phyloP scores from a whole-genome alignment of 345 rosid species.

The Rhizophora mangle region DNA sequence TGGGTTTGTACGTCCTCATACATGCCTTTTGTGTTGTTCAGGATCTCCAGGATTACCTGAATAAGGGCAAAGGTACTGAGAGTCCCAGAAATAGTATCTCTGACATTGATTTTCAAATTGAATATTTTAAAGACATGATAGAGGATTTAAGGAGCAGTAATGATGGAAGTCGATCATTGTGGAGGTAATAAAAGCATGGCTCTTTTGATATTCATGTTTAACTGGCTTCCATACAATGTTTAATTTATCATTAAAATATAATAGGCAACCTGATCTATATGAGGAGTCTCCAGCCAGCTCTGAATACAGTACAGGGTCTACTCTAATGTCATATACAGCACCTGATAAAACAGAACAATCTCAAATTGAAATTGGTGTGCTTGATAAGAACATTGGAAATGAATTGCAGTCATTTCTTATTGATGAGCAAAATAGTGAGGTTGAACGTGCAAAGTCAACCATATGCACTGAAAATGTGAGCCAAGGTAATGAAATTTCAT shows the following conservation, averaged over 20 bases:
- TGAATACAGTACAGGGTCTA: constrained; percentile 85
- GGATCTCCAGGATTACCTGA: constrained; percentile 80
- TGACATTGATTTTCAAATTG: constrained; percentile 62
- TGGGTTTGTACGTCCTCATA: constrained; percentile 12
- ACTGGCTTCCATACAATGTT: constrained; percentile 10
- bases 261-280: constrained; percentile 72
- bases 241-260: constrained; percentile 23
- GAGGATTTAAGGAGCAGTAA: constrained; percentile 57
- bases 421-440: constrained; percentile 24
- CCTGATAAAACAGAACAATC: constrained; percentile 46
- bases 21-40: constrained; percentile 26
- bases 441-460: constrained; percentile 38
- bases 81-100: constrained; percentile 43
- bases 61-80: constrained; percentile 59
- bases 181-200: constrained; percentile 56
- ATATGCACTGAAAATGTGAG: constrained; percentile 33
- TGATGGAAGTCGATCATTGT: constrained; percentile 62
- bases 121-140: constrained; percentile 64
- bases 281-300: constrained; percentile 88
- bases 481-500: constrained; percentile 41
- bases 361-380: constrained; percentile 37
- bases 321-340: constrained; percentile 35
- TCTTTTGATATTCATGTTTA: constrained; percentile 1
- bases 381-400: constrained; percentile 34
- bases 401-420: constrained; percentile 21